phyloP scores from a whole-genome alignment of 2,329 filamentous ascomycete genomes.

The Clarireedia sp. region DNA sequence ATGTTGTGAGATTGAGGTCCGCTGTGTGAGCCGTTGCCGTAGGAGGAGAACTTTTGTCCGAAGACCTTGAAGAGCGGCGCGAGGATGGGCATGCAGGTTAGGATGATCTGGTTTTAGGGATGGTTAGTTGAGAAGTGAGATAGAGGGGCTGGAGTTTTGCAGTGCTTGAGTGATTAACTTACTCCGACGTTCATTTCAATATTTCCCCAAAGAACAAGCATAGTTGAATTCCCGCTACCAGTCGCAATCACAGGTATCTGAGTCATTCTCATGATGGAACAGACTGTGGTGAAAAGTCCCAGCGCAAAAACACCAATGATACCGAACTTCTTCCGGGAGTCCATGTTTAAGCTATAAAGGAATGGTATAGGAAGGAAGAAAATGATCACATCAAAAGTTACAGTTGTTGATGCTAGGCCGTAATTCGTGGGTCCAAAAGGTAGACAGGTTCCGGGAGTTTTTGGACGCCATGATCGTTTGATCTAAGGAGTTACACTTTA shows the following conservation, averaged over 20 bases:
- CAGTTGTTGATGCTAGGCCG: neutral
- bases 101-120: constrained; percentile 9
- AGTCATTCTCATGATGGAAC: constrained; percentile 5
- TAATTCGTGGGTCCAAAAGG: neutral
- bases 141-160: neutral
- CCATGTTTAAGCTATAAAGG: constrained; percentile 11
- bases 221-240: neutral
- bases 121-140: neutral
- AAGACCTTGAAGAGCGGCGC: constrained; percentile 12
- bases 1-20: neutral
- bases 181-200: constrained; percentile 4
- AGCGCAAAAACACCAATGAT: constrained; percentile 15
- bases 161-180: neutral
- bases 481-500: neutral
- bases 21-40: neutral
- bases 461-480: neutral
- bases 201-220: constrained; percentile 4
- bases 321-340: constrained; percentile 10
- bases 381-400: constrained; percentile 10
- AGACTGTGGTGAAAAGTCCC: constrained; percentile 11
- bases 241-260: constrained; percentile 29
- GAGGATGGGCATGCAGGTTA: constrained; percentile 15
- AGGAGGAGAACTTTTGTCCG: neutral
- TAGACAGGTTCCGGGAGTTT: neutral
- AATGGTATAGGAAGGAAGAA: constrained; percentile 16